A percentile compares a stretch with the other conserved stretches of the same genome.
These are phyloP conservation scores for Diaporthe australafricana DNA, from an alignment of 2,329 filamentous ascomycete species.

Conservation along the genomic window DNA sequence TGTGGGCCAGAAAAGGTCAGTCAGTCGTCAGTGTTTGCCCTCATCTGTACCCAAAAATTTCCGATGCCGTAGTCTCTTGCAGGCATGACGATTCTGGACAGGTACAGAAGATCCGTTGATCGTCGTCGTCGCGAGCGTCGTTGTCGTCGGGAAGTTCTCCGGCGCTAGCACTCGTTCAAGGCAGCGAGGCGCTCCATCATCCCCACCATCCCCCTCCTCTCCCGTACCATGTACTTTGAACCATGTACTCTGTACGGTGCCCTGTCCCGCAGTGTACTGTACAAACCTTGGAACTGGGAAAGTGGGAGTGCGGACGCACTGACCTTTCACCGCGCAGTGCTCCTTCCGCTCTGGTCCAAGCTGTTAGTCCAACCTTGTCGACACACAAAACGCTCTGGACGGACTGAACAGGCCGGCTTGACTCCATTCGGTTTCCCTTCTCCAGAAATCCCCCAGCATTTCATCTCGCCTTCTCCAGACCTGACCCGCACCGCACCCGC, in stretches of 20 bases:
- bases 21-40: background rate
- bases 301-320: slow-evolving; percentile 15
- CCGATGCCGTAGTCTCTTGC: no score
- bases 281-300: slow-evolving; percentile 16
- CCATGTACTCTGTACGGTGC: no score
- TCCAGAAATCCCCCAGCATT: slow-evolving; percentile 38
- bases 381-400: slow-evolving; percentile 11
- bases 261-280: background rate
- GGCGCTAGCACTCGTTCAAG: slow-evolving; percentile 30
- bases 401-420: slow-evolving; percentile 4
- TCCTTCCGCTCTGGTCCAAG: background rate
- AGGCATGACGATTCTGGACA: no score
- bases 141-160: slow-evolving; percentile 33
- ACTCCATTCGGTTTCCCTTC: slow-evolving; percentile 28
- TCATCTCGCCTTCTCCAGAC: slow-evolving; percentile 37
- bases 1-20: slow-evolving; percentile 1
- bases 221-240: background rate
- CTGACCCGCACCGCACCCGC: slow-evolving; percentile 29
- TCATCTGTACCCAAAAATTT: background rate
- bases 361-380: background rate
- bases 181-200: slow-evolving; percentile 11
- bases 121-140: slow-evolving; percentile 5
- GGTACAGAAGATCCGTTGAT: background rate
- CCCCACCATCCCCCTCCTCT: slow-evolving; percentile 2
- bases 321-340: background rate